Conservation (phyloP, 176 grass and related monocot genomes). For the Raddia distichophylla region DNA sequence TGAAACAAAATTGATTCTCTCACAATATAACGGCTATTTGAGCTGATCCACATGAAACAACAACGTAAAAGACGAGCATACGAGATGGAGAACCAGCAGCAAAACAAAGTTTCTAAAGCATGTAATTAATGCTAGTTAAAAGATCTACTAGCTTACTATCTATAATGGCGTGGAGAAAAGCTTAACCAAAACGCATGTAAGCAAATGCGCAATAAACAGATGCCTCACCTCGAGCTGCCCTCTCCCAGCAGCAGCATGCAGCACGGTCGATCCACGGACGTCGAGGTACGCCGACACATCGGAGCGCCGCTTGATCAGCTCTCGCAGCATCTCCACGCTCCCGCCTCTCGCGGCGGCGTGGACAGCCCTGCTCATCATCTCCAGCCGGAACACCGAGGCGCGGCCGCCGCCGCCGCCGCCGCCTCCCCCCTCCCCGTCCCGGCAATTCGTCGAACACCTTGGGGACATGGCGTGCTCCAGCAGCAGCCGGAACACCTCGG, state of each 20-base stretch:
- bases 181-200: neutral
- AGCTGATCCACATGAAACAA: slow-evolving; percentile 1
- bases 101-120: neutral
- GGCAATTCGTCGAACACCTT: slow-evolving; percentile 51
- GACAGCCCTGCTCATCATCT: slow-evolving; percentile 82
- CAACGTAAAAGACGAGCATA: neutral
- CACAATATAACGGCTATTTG: neutral
- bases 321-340: slow-evolving; percentile 70
- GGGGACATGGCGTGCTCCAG: slow-evolving; percentile 72
- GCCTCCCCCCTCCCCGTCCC: slow-evolving; percentile 21
- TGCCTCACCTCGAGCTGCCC: slow-evolving; percentile 81
- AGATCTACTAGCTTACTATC: neutral
- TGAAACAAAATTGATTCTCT: neutral
- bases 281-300: slow-evolving; percentile 67
- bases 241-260: slow-evolving; percentile 80
- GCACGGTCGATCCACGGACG: slow-evolving; percentile 73
- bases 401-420: slow-evolving; percentile 11
- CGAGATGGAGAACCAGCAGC: neutral
- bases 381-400: slow-evolving; percentile 56
- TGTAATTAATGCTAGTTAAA: neutral
- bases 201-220: slow-evolving; percentile 9
- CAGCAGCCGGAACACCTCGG: slow-evolving; percentile 64
- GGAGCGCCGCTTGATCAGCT: slow-evolving; percentile 54
- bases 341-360: slow-evolving; percentile 87
- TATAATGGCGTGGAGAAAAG: neutral